phyloP scores from a whole-genome alignment of 2,329 filamentous ascomycete genomes.

The Colletotrichum zoysiae region DNA sequence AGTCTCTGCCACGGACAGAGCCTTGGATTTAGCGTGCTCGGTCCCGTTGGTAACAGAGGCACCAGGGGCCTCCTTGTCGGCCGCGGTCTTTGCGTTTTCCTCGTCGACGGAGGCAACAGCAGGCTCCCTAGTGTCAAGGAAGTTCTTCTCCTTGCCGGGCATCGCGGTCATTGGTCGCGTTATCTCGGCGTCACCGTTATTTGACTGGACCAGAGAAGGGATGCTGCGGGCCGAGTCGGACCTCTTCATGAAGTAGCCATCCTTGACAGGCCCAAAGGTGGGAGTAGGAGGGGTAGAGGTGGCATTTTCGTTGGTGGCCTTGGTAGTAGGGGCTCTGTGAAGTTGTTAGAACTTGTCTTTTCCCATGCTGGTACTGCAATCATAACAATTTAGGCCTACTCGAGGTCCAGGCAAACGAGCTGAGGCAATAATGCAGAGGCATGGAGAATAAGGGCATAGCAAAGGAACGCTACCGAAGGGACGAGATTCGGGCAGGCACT shows the following conservation, averaged over 20 bases:
- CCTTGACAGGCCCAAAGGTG: slow-evolving; percentile 38
- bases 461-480: slow-evolving; percentile 37
- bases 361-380: slow-evolving; percentile 5
- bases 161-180: slow-evolving; percentile 36
- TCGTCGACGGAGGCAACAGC: slow-evolving; percentile 2
- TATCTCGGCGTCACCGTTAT: slow-evolving; percentile 23
- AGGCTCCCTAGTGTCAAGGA: slow-evolving; percentile 26
- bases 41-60: slow-evolving; percentile 4
- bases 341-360: slow-evolving; percentile 8
- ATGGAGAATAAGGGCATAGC: slow-evolving; percentile 21
- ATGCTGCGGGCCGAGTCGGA: slow-evolving; percentile 35
- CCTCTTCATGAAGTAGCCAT: slow-evolving; percentile 36
- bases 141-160: slow-evolving; percentile 34
- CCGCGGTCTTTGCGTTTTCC: not conserved
- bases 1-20: slow-evolving; percentile 21
- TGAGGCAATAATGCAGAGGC: slow-evolving; percentile 30
- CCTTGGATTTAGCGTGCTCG: slow-evolving; percentile 20
- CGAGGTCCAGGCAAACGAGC: slow-evolving; percentile 15
- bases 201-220: slow-evolving; percentile 29
- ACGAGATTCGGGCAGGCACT: slow-evolving; percentile 35
- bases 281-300: slow-evolving; percentile 34
- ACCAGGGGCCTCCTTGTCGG: not conserved
- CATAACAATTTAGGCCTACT: slow-evolving; percentile 23
- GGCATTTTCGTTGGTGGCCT: slow-evolving; percentile 38
- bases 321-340: slow-evolving; percentile 31